Evolutionary conservation across 176 grass and related monocot genomes (phyloP).

Genomic region (Zoysia pacifica): DNA sequence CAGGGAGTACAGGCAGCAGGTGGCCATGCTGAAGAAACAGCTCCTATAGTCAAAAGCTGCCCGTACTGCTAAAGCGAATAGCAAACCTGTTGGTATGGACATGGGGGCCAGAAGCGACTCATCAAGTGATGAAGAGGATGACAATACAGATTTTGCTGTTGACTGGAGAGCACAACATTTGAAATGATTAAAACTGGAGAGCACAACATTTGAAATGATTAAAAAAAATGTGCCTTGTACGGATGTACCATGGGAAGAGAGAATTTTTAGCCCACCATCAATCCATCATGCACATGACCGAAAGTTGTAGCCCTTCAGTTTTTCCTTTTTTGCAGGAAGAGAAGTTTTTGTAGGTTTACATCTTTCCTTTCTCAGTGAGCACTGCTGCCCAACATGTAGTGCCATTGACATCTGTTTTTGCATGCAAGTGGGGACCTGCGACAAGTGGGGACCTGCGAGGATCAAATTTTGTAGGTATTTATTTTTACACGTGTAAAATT

Average conservation of each 20-base stretch:
- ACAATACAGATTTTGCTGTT: constrained; percentile 48
- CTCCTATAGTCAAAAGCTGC: constrained; percentile 43
- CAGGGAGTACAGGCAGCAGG: constrained; percentile 53
- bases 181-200: constrained; percentile 55
- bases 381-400: neutral
- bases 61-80: constrained; percentile 42
- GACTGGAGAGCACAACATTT: constrained; percentile 63
- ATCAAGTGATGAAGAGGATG: constrained; percentile 51
- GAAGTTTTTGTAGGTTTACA: constrained; percentile 2
- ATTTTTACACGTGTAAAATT: too few species aligned
- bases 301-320: neutral
- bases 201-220: constrained; percentile 59
- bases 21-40: constrained; percentile 60
- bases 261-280: neutral
- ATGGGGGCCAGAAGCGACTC: constrained; percentile 49
- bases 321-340: too few species aligned
- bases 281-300: neutral
- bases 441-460: too few species aligned
- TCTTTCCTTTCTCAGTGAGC: neutral
- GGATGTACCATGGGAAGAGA: neutral
- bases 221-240: neutral
- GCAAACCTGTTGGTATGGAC: constrained; percentile 43
- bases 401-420: too few species aligned
- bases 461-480: too few species aligned
- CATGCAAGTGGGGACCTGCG: too few species aligned